These are phyloP conservation scores for Aspergillus egyptiacus DNA, from an alignment of 495 filamentous ascomycete genomes.

Conservation along the genomic window DNA sequence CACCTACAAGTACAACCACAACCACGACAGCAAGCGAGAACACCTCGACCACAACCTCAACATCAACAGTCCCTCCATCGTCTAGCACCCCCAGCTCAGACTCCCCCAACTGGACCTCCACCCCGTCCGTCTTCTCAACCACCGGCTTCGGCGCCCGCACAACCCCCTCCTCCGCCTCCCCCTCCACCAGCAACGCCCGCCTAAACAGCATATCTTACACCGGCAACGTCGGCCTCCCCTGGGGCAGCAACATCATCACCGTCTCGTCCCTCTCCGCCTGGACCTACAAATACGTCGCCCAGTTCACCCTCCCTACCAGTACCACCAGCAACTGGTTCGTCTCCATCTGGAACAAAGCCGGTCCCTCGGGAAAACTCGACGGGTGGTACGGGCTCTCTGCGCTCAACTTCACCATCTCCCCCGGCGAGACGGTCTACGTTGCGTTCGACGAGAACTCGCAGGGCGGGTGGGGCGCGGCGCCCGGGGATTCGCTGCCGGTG, in stretches of 20 bases:
- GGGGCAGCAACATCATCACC: slow-evolving; percentile 4
- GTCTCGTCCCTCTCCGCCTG: background rate
- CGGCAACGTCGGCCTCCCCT: slow-evolving; percentile 1
- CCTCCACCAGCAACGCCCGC: no score
- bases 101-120: slow-evolving; percentile 4
- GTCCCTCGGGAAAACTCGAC: background rate
- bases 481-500: background rate
- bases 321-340: background rate
- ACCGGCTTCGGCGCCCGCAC: slow-evolving; percentile 3
- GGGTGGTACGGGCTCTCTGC: slow-evolving; percentile 1
- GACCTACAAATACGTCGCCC: background rate
- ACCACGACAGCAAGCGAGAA: background rate
- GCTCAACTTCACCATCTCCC: background rate
- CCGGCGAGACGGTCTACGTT: background rate
- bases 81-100: background rate
- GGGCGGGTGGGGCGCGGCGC: slow-evolving; percentile 2
- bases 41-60: background rate
- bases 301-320: background rate
- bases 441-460: background rate
- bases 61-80: background rate
- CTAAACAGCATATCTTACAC: no score
- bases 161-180: background rate
- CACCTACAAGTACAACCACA: background rate
- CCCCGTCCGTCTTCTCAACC: slow-evolving; percentile 4
- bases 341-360: slow-evolving; percentile 3